These are phyloP conservation scores for Colletotrichum phormii DNA, from an alignment of 2,329 filamentous ascomycete genomes.

Conservation along the genomic window DNA sequence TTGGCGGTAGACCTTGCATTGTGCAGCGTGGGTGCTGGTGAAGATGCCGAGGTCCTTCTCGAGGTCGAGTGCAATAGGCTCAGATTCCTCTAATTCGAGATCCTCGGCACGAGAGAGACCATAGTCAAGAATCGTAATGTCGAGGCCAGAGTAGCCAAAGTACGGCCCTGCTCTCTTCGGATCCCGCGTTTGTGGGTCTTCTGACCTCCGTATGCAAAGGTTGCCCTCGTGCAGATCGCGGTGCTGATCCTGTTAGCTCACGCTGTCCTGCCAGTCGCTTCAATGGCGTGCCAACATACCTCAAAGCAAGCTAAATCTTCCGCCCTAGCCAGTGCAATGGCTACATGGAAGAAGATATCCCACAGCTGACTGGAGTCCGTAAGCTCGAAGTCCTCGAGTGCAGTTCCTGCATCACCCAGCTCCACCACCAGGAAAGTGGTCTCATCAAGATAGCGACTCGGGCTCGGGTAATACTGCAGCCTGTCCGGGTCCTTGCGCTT, in stretches of 20 bases:
- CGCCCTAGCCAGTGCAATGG: constrained; percentile 69
- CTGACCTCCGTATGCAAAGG: constrained; percentile 64
- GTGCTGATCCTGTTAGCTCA: constrained; percentile 55
- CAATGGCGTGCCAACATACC: constrained; percentile 49
- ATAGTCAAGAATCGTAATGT: constrained; percentile 75
- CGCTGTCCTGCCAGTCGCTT: background rate
- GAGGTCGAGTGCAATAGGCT: constrained; percentile 66
- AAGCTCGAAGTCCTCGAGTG: constrained; percentile 69
- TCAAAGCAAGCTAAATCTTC: constrained; percentile 71
- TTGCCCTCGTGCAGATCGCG: constrained; percentile 76
- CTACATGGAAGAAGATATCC: constrained; percentile 72
- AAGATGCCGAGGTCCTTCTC: constrained; percentile 71
- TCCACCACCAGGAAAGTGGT: constrained; percentile 72
- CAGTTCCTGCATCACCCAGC: constrained; percentile 70
- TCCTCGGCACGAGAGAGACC: constrained; percentile 70
- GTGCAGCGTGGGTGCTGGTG: constrained; percentile 68
- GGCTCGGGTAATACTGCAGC: constrained; percentile 72
- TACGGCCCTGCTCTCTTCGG: constrained; percentile 46
- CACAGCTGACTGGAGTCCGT: constrained; percentile 64
- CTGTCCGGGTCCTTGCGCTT: constrained; percentile 67
- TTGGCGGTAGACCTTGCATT: constrained; percentile 72
- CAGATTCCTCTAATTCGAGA: constrained; percentile 42
- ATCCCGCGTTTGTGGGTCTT: constrained; percentile 47
- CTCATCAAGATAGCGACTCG: constrained; percentile 67
- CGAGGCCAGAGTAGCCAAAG: constrained; percentile 70